These are phyloP conservation scores for Polygonum maritimum DNA, from an alignment of 148 eudicot species.

Conservation along the genomic window DNA sequence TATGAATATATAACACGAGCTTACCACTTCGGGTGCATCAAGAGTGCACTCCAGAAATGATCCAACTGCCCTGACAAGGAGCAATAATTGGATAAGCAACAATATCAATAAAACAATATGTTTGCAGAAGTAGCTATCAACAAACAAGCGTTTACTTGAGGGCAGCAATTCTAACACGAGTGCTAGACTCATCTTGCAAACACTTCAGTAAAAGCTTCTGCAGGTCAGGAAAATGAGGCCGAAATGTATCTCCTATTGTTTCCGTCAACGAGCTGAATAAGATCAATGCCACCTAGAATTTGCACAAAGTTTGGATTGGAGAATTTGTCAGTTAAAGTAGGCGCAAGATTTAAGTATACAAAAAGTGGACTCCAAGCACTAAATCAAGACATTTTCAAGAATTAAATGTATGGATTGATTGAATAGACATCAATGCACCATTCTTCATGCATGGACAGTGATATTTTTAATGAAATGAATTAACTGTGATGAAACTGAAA, in stretches of 20 bases:
- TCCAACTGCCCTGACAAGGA: constrained; percentile 76
- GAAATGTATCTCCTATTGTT: constrained; percentile 80
- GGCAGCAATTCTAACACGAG: constrained; percentile 90
- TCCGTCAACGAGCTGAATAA: constrained; percentile 96
- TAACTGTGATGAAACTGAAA: neutral
- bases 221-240: constrained; percentile 75
- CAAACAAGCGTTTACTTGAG: constrained; percentile 53
- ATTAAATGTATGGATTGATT: neutral
- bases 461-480: neutral
- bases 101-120: constrained; percentile 3
- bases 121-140: constrained; percentile 1
- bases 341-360: neutral
- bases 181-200: constrained; percentile 85
- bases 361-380: neutral
- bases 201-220: constrained; percentile 74
- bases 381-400: neutral
- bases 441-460: neutral
- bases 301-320: constrained; percentile 4
- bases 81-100: constrained; percentile 15
- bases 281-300: constrained; percentile 72
- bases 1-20: constrained; percentile 14
- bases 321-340: neutral
- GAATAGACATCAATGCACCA: neutral
- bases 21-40: constrained; percentile 83
- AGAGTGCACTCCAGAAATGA: constrained; percentile 91